Conservation (phyloP, 768 basidiomycete species). For the Cystofilobasidium bisporidii region DNA sequence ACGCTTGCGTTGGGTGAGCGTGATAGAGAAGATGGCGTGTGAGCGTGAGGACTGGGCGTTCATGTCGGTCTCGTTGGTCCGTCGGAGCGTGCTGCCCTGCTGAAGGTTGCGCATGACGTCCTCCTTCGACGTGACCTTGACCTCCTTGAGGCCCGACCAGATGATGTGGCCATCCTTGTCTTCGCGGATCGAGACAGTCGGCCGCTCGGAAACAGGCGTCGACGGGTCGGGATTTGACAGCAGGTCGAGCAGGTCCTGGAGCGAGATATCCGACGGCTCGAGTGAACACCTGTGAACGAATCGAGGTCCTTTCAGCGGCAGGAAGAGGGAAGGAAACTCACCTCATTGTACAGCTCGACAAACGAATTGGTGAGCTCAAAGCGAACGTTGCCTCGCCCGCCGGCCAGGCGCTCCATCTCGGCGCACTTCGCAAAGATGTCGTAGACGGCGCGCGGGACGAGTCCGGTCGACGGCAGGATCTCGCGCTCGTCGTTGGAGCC, state of each 20-base stretch:
- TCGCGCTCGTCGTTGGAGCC: slow-evolving; percentile 10
- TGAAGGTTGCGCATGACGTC: slow-evolving; percentile 86
- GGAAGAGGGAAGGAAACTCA: slow-evolving; percentile 6
- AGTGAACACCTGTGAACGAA: too few relatives aligned
- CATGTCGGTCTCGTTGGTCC: slow-evolving; percentile 97
- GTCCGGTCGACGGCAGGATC: slow-evolving; percentile 46
- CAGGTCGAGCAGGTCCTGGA: slow-evolving; percentile 79
- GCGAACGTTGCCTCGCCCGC: slow-evolving; percentile 59
- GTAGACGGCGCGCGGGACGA: slow-evolving; percentile 86
- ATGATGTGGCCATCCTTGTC: slow-evolving; percentile 94
- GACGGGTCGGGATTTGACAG: slow-evolving; percentile 46
- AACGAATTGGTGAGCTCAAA: slow-evolving; percentile 46
- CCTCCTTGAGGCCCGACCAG: slow-evolving; percentile 90
- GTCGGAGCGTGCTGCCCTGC: slow-evolving; percentile 77
- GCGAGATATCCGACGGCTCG: neutral
- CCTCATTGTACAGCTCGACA: slow-evolving; percentile 95
- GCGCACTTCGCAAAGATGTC: slow-evolving; percentile 72
- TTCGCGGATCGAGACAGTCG: slow-evolving; percentile 72
- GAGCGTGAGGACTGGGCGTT: slow-evolving; percentile 96
- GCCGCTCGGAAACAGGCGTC: slow-evolving; percentile 56
- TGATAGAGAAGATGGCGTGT: slow-evolving; percentile 97
- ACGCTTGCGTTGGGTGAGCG: slow-evolving; percentile 74
- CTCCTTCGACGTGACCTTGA: slow-evolving; percentile 65
- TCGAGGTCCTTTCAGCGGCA: too few relatives aligned
- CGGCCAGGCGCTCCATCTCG: slow-evolving; percentile 58